A percentile compares a stretch with the other conserved stretches of the same genome.
Conservation (phyloP, 2,329 filamentous ascomycete species). For the Fusarium brachygibbosum region DNA sequence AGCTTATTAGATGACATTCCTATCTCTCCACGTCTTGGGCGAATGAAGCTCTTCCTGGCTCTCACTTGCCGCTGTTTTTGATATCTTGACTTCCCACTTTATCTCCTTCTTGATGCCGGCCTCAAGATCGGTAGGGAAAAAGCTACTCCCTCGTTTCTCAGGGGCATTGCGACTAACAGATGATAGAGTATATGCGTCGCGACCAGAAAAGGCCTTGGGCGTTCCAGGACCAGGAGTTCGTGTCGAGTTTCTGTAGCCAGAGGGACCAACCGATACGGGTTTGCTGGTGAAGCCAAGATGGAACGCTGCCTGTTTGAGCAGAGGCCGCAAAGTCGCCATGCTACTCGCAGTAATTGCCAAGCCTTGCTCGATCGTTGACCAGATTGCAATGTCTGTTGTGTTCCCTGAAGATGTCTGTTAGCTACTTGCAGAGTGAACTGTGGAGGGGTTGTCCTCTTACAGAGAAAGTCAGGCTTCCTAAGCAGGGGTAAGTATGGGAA, state of each 20-base stretch:
- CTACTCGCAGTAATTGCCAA: slow-evolving; percentile 61
- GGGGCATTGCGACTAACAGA: slow-evolving; percentile 14
- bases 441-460: slow-evolving; percentile 41
- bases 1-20: neutral
- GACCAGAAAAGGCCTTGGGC: slow-evolving; percentile 19
- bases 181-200: slow-evolving; percentile 29
- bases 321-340: slow-evolving; percentile 58
- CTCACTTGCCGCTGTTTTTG: slow-evolving; percentile 21
- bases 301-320: slow-evolving; percentile 49
- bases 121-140: slow-evolving; percentile 4
- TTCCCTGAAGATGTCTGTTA: slow-evolving; percentile 41
- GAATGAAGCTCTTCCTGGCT: slow-evolving; percentile 39
- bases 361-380: slow-evolving; percentile 61
- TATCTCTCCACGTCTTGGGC: slow-evolving; percentile 1
- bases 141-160: neutral
- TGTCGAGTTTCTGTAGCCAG: slow-evolving; percentile 14
- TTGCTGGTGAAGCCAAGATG: slow-evolving; percentile 36
- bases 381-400: slow-evolving; percentile 59
- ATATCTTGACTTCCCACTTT: slow-evolving; percentile 32
- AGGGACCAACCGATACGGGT: slow-evolving; percentile 24
- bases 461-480: slow-evolving; percentile 57
- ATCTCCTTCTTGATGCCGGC: slow-evolving; percentile 27
- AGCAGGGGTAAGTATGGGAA: slow-evolving; percentile 54
- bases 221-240: slow-evolving; percentile 35
- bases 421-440: neutral